Evolutionary conservation across 2,329 filamentous ascomycete genomes (phyloP), one percentile per base, ranked within the genome.

Genomic region (Westerdykella aurantiaca): DNA sequence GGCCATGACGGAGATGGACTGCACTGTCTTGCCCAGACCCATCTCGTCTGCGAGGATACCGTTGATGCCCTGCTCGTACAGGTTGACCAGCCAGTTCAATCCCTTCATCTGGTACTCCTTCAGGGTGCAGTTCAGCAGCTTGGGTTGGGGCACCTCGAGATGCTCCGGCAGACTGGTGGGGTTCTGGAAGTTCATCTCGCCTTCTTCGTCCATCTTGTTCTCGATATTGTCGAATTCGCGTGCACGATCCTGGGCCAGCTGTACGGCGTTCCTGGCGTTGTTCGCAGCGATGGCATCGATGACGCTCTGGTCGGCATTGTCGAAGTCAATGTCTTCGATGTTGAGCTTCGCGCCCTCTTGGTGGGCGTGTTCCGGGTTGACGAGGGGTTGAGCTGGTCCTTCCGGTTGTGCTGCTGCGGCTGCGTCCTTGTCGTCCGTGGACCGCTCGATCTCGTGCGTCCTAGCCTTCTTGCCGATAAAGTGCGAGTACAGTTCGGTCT

Each of bases 391-490:
- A 13, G 44, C 39, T 18, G 51, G 38, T 40, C 49, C 49, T n/a
- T 49, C 41, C 6, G 58, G 49, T 25, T 34, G 21, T 39, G 77
- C 76, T 31, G 50, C 56, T 0, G 72, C 71, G 16, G 78, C 77
- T 4, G 61, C 53, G 42, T 63, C 61, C 39, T 85, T 82, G 60
- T 90, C 88, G 59, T 93, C 88, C 17, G 88, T 93, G 39, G 87
- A 91, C 47, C 85, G 79, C 70, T 98, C 90, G 38, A 95, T 88
- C 63, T 97, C 90, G 56, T 93, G 86, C 1, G 91, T 97, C 73
- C 95, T 95, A 71, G 97, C 95, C 76, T 98, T 98, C 74, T 95
- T 95, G 67, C 93, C 91, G 58, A 98, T 96, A 69, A 98, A 98
- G 76, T 98, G 93, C 34, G 91, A 97, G 75, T 98, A 98, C 40